These are phyloP conservation scores for Lophiotrema nucula DNA, from an alignment of 495 filamentous ascomycete genomes.

Conservation along the genomic window DNA sequence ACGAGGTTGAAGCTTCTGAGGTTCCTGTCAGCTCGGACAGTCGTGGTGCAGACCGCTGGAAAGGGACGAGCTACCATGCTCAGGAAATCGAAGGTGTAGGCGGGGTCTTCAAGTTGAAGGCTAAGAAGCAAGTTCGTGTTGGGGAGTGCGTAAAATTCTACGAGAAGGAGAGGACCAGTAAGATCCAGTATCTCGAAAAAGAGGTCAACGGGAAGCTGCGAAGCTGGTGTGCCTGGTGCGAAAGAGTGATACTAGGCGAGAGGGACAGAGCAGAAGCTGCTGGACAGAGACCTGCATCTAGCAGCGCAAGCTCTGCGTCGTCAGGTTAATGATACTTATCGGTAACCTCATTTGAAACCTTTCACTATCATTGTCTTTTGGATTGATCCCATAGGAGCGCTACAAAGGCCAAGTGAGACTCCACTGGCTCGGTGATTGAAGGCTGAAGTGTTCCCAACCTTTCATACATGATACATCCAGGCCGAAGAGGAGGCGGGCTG, in stretches of 20 bases:
- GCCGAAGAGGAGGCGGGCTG: neutral
- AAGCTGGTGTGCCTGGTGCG: constrained; percentile 71
- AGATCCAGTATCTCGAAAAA: constrained; percentile 51
- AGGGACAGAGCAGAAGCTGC: constrained; percentile 39
- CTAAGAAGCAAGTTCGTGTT: constrained; percentile 70
- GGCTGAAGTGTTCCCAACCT: neutral
- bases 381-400: too few species aligned
- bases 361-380: too few species aligned
- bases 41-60: constrained; percentile 27
- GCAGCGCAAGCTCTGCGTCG: constrained; percentile 2
- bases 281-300: constrained; percentile 4
- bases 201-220: constrained; percentile 54
- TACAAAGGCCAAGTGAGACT: too few species aligned
- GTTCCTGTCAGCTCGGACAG: constrained; percentile 3
- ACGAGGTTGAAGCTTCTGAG: constrained; percentile 61
- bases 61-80: constrained; percentile 66
- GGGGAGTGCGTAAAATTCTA: constrained; percentile 80
- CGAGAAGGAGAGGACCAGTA: constrained; percentile 69
- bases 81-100: constrained; percentile 89
- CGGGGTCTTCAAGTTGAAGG: constrained; percentile 77
- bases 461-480: neutral
- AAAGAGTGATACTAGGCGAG: constrained; percentile 54
- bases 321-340: constrained; percentile 1
- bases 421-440: neutral
- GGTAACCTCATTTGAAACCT: too few species aligned